Percentiles rank a stretch among this genome's conserved stretches.
phyloP scores from a whole-genome alignment of 805 yeast genomes.

The Metschnikowia lunata region DNA sequence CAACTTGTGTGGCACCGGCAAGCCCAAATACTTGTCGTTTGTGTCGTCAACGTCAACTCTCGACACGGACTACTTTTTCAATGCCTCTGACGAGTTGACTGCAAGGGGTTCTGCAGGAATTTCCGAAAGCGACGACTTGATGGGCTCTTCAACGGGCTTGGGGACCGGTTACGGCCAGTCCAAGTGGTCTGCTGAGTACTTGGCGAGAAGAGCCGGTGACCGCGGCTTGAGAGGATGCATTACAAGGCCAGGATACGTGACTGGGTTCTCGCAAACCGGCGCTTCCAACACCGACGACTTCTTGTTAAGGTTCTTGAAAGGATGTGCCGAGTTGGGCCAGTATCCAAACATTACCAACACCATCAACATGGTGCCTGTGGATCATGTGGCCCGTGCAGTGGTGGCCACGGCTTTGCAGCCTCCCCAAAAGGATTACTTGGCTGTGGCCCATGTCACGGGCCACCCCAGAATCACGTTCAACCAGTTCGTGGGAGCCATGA shows the following conservation, averaged over 20 bases:
- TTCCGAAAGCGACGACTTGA: slow-evolving; percentile 75
- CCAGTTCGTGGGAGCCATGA: slow-evolving; percentile 64
- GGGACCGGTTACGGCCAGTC: slow-evolving; percentile 96
- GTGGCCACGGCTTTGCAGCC: slow-evolving; percentile 81
- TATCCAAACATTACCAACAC: slow-evolving; percentile 83
- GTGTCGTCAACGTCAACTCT: slow-evolving; percentile 94
- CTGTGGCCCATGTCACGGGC: slow-evolving; percentile 94
- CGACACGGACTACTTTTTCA: slow-evolving; percentile 77
- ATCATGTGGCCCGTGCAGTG: slow-evolving; percentile 91
- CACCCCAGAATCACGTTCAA: slow-evolving; percentile 88
- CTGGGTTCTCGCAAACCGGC: slow-evolving; percentile 82
- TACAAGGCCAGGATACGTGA: slow-evolving; percentile 93
- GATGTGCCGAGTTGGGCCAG: slow-evolving; percentile 81
- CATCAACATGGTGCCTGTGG: slow-evolving; percentile 96
- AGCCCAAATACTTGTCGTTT: slow-evolving; percentile 80
- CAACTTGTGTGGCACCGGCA: slow-evolving; percentile 71
- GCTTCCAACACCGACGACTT: slow-evolving; percentile 95
- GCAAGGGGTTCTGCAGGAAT: slow-evolving; percentile 68
- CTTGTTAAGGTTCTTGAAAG: slow-evolving; percentile 89
- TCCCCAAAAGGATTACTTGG: slow-evolving; percentile 46
- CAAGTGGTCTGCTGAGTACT: slow-evolving; percentile 94
- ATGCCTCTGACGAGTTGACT: slow-evolving; percentile 66
- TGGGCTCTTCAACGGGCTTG: slow-evolving; percentile 77
- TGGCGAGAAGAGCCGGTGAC: slow-evolving; percentile 82
- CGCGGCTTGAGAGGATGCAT: slow-evolving; percentile 85